phyloP scores from a whole-genome alignment of 2,329 filamentous ascomycete species.

The Dryadomyces quercivorus region DNA sequence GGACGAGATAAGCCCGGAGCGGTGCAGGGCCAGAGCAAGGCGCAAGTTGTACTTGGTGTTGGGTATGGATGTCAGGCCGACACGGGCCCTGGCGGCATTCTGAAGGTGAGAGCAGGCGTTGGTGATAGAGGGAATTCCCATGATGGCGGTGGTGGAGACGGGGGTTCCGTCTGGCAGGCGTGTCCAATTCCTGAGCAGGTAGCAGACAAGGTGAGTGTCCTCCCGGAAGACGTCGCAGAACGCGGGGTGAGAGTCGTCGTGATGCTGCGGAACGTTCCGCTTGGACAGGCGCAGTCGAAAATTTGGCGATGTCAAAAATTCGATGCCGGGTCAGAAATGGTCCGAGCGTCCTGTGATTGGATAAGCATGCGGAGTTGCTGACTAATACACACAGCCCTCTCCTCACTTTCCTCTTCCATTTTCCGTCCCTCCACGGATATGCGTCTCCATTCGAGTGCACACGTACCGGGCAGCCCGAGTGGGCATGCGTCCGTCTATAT shows the following conservation, averaged over 20 bases:
- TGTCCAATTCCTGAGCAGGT: neutral
- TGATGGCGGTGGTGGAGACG: conserved; percentile 12
- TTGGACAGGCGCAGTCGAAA: neutral
- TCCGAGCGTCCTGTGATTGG: neutral
- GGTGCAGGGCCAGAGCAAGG: conserved; percentile 66
- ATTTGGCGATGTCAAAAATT: neutral
- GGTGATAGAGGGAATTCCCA: conserved; percentile 54
- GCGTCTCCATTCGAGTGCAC: no score
- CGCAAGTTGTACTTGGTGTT: conserved; percentile 70
- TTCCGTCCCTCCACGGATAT: no score
- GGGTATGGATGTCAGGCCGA: conserved; percentile 73
- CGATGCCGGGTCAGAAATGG: neutral
- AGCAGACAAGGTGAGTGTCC: neutral
- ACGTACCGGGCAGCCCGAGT: no score
- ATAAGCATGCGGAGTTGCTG: neutral
- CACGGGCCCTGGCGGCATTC: conserved; percentile 73
- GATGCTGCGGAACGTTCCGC: neutral
- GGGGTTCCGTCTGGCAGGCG: no score
- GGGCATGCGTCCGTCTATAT: no score
- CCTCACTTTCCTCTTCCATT: no score
- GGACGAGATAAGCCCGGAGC: conserved; percentile 66
- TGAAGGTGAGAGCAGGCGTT: conserved; percentile 84
- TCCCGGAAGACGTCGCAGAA: no score
- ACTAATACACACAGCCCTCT: neutral
- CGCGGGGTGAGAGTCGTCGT: no score